Percentiles rank a stretch among this genome's conserved stretches.
phyloP scores from a whole-genome alignment of 305 asterid genomes.

The Fraxinus angustifolia region DNA sequence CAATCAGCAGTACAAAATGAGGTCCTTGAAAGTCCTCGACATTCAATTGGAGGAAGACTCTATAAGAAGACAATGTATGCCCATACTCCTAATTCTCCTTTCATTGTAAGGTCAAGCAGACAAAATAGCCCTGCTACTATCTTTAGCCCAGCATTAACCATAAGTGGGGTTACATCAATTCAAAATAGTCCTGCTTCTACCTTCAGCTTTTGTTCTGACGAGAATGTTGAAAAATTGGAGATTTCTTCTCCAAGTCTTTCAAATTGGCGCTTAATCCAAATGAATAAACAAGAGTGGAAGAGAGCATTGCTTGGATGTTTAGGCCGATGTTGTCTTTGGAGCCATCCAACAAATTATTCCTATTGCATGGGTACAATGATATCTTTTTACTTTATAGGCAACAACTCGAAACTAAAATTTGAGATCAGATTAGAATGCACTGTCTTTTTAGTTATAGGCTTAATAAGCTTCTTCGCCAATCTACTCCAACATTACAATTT shows the following conservation, averaged over 20 bases:
- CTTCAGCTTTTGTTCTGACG: conserved; percentile 27
- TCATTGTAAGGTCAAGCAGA: conserved; percentile 32
- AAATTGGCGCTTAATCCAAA: conserved; percentile 36
- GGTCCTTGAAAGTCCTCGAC: conserved; percentile 9
- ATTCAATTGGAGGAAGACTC: neutral
- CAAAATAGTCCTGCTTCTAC: conserved; percentile 20
- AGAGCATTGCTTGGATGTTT: conserved; percentile 49
- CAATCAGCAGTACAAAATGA: conserved; percentile 29
- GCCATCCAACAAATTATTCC: conserved; percentile 58
- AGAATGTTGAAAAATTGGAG: conserved; percentile 29
- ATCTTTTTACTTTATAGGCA: conserved; percentile 40
- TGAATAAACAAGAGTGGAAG: conserved; percentile 64
- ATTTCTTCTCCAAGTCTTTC: conserved; percentile 28
- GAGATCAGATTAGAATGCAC: conserved; percentile 37
- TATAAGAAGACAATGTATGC: neutral
- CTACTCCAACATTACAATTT: conserved; percentile 69
- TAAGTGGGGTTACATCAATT: conserved; percentile 35
- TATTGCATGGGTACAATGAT: conserved; percentile 63
- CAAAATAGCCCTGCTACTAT: conserved; percentile 39
- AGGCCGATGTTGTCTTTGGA: conserved; percentile 44
- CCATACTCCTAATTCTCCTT: conserved; percentile 19
- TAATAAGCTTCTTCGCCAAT: conserved; percentile 50
- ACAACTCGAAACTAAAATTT: conserved; percentile 42
- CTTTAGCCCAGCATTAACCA: conserved; percentile 33
- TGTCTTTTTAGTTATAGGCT: conserved; percentile 39